Evolutionary conservation across 768 basidiomycete genomes (phyloP).

Genomic region (Grammothele lineata): DNA sequence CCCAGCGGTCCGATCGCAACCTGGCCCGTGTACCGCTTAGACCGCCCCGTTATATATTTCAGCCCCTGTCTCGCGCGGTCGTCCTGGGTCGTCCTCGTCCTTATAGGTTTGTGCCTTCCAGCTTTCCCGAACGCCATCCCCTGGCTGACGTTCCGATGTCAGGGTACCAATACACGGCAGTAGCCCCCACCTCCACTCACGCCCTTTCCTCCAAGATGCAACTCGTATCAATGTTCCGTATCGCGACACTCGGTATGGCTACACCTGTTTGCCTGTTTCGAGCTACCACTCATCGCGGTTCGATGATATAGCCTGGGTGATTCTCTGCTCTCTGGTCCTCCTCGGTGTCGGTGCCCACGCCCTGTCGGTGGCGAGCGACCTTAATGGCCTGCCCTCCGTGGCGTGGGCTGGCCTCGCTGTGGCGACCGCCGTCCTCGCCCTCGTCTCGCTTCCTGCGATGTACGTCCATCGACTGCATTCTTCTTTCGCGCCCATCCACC

Average conservation of each 20-base stretch:
- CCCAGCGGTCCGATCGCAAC: too few relatives aligned
- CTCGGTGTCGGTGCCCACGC: constrained; percentile 13
- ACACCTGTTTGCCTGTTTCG: too few relatives aligned
- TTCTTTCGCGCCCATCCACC: not conserved
- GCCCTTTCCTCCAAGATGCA: too few relatives aligned
- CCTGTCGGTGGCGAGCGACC: constrained; percentile 2
- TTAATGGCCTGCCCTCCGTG: constrained; percentile 4
- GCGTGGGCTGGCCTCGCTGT: constrained; percentile 19
- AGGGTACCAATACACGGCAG: too few relatives aligned
- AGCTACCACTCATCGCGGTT: not conserved
- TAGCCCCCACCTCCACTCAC: too few relatives aligned
- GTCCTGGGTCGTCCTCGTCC: too few relatives aligned
- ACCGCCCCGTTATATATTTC: too few relatives aligned
- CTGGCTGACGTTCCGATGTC: too few relatives aligned
- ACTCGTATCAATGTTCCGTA: constrained; percentile 11
- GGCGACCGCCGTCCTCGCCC: constrained; percentile 19
- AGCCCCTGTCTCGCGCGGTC: too few relatives aligned
- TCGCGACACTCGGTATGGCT: constrained; percentile 12
- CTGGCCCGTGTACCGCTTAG: too few relatives aligned
- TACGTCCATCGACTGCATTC: constrained; percentile 5
- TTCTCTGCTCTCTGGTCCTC: constrained; percentile 12
- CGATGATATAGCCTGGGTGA: not conserved
- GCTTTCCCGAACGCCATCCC: too few relatives aligned
- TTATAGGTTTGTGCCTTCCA: too few relatives aligned
- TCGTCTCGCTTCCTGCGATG: constrained; percentile 19